phyloP scores from a whole-genome alignment of 805 yeast species.

The Pichia ethanolica region DNA sequence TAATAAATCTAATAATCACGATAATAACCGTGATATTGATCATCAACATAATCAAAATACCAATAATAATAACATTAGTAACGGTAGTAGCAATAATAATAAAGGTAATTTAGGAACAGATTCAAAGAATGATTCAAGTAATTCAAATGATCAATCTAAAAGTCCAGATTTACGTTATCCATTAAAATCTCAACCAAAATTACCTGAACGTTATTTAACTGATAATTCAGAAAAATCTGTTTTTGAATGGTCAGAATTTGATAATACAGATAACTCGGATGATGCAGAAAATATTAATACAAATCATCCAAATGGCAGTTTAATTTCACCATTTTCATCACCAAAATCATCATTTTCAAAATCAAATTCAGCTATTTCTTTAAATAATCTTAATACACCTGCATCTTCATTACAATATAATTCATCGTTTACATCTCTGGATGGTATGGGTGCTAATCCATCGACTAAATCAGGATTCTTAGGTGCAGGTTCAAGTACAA shows the following conservation, averaged over 20 bases:
- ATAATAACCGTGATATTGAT: too few relatives aligned
- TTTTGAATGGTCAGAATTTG: slow-evolving; percentile 14
- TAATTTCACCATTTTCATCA: slow-evolving; percentile 4
- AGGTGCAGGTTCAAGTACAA: slow-evolving; percentile 58
- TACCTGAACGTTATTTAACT: slow-evolving; percentile 12
- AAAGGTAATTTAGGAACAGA: not conserved
- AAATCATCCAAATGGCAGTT: not conserved
- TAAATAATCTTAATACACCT: not conserved
- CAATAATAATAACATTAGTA: too few relatives aligned
- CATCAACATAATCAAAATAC: too few relatives aligned
- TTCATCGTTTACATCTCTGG: slow-evolving; percentile 22
- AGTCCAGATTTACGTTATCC: slow-evolving; percentile 6
- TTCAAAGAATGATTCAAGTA: too few relatives aligned
- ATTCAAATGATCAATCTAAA: not conserved
- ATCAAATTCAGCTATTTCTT: slow-evolving; percentile 2
- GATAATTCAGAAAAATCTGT: slow-evolving; percentile 10
- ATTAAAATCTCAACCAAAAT: slow-evolving; percentile 13
- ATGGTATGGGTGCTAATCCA: slow-evolving; percentile 59
- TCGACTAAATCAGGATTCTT: slow-evolving; percentile 49
- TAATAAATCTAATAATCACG: slow-evolving; percentile 6
- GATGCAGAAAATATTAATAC: not conserved
- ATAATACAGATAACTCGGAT: not conserved
- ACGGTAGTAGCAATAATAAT: not conserved
- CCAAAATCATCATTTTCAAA: slow-evolving; percentile 4
- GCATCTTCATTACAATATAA: slow-evolving; percentile 2